Percentiles rank a stretch among this genome's conserved stretches.
phyloP scores from a whole-genome alignment of 495 filamentous ascomycete species.

The Amorphotheca resinae region DNA sequence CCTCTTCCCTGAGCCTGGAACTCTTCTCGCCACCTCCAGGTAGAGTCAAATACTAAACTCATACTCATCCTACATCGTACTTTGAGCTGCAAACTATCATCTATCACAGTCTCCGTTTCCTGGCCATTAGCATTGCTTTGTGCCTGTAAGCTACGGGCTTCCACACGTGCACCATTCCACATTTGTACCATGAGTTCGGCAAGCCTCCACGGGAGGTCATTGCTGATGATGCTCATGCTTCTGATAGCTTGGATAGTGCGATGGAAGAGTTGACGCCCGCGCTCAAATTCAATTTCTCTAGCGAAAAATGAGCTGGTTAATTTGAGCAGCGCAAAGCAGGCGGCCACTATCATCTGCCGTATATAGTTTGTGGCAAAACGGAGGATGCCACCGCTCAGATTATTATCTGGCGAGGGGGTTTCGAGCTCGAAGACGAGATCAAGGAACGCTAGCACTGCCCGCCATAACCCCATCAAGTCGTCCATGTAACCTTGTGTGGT shows the following conservation, averaged over 20 bases:
- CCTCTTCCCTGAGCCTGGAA: slow-evolving; percentile 64
- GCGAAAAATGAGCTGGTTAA: slow-evolving; percentile 76
- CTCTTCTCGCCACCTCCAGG: slow-evolving; percentile 88
- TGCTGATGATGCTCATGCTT: slow-evolving; percentile 62
- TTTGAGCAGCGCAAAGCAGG: slow-evolving; percentile 74
- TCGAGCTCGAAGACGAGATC: slow-evolving; percentile 56
- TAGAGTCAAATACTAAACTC: slow-evolving; percentile 83
- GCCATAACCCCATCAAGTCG: slow-evolving; percentile 66
- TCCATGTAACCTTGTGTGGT: slow-evolving; percentile 59
- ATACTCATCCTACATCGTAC: slow-evolving; percentile 86
- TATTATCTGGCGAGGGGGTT: slow-evolving; percentile 27
- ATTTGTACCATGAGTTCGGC: slow-evolving; percentile 87
- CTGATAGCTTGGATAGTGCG: slow-evolving; percentile 66
- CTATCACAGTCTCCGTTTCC: slow-evolving; percentile 26
- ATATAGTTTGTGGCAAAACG: slow-evolving; percentile 74
- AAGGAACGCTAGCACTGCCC: slow-evolving; percentile 61
- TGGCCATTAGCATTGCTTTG: slow-evolving; percentile 5
- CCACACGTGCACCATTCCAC: slow-evolving; percentile 62
- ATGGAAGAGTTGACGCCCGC: slow-evolving; percentile 65
- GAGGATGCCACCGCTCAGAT: slow-evolving; percentile 32
- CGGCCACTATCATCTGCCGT: slow-evolving; percentile 84
- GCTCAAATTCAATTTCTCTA: slow-evolving; percentile 55
- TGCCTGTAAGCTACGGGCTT: slow-evolving; percentile 23
- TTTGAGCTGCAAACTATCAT: slow-evolving; percentile 70
- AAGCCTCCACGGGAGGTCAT: slow-evolving; percentile 74